A percentile compares a stretch with the other conserved stretches of the same genome.
Evolutionary conservation across 164 flowering plant genomes (phyloP).

Genomic region (Paratinospora sagittata): DNA sequence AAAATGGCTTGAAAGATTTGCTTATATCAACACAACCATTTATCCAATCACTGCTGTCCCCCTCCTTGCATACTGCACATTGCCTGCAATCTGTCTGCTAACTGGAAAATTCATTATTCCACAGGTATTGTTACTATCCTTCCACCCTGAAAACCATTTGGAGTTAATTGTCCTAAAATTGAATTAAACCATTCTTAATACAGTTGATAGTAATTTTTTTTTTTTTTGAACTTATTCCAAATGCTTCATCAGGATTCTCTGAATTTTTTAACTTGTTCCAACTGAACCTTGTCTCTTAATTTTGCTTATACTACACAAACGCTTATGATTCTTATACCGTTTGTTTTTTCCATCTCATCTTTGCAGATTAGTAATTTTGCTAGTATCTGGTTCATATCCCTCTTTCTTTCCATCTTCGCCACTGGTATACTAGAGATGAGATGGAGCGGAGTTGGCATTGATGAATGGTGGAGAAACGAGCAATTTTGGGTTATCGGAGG

Average conservation of each 20-base stretch:
- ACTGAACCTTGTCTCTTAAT: neutral
- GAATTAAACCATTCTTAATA: too few species aligned
- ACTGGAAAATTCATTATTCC: too few species aligned
- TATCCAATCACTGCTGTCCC: too few species aligned
- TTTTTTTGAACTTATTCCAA: too few species aligned
- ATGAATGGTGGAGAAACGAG: constrained; percentile 17
- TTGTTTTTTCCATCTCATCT: neutral
- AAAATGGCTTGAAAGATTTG: constrained; percentile 19
- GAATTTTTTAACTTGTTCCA: neutral
- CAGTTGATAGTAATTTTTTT: too few species aligned
- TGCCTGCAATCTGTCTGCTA: too few species aligned
- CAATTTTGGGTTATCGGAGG: constrained; percentile 20
- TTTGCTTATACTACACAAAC: too few species aligned
- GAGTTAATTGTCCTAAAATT: too few species aligned
- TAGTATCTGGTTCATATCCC: constrained; percentile 16
- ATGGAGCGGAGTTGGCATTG: constrained; percentile 17
- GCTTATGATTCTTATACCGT: too few species aligned
- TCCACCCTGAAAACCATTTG: neutral
- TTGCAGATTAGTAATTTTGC: constrained; percentile 19
- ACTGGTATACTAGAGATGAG: constrained; percentile 19
- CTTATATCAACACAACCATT: constrained; percentile 17
- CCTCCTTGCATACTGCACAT: too few species aligned
- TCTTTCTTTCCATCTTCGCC: constrained; percentile 17
- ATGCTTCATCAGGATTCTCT: neutral
- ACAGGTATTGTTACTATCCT: constrained; percentile 7